Percentiles rank a stretch among this genome's conserved stretches.
Conservation (phyloP, 129 eudicot species). For the Logfia minima region DNA sequence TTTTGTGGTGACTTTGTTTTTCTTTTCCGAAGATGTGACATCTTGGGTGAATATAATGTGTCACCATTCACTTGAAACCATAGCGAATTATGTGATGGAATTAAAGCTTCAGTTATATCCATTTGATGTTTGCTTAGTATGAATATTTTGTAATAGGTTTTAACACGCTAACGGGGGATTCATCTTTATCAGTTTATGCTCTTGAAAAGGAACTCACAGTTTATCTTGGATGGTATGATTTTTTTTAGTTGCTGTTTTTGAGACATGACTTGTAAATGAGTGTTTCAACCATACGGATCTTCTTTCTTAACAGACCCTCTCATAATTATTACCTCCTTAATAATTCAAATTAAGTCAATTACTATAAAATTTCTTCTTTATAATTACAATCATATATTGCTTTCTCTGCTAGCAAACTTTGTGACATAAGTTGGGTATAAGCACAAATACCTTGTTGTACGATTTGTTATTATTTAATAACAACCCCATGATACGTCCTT, state of each 20-base stretch:
- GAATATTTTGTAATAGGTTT: not conserved
- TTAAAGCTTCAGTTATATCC: constrained; percentile 19
- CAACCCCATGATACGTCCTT: not conserved
- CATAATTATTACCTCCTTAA: not conserved
- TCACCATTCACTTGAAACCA: constrained; percentile 9
- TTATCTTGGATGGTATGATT: not conserved
- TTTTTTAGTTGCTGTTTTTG: not conserved
- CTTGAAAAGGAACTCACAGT: not conserved
- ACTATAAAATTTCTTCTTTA: not conserved
- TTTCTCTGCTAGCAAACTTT: no score
- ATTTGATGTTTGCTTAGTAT: not conserved
- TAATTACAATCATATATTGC: not conserved
- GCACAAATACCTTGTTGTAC: not conserved
- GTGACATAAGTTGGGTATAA: no score
- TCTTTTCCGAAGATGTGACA: constrained; percentile 25
- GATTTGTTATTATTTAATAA: not conserved
- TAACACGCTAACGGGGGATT: not conserved
- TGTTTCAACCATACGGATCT: not conserved
- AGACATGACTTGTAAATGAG: not conserved
- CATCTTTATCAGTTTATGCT: not conserved
- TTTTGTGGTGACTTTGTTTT: constrained; percentile 31
- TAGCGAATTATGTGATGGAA: constrained; percentile 12
- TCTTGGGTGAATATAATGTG: constrained; percentile 13
- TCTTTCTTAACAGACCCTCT: not conserved
- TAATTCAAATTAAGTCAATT: no score